These are phyloP conservation scores for Tulasnella sp. DNA, from an alignment of 768 basidiomycete species.

Conservation along the genomic window DNA sequence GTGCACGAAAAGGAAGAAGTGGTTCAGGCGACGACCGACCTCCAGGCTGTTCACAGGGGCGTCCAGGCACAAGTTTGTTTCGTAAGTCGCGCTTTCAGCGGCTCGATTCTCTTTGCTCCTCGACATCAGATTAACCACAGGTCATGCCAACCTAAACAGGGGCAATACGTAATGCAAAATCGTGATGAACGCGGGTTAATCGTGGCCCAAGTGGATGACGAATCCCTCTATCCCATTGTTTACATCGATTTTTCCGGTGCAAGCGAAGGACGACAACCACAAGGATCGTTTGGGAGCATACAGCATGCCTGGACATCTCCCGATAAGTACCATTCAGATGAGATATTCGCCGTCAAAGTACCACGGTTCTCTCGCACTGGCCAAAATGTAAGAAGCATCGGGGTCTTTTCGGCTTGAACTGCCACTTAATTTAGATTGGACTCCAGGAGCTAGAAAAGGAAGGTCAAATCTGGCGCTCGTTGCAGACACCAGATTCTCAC, in stretches of 20 bases:
- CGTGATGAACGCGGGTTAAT: background rate
- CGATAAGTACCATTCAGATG: background rate
- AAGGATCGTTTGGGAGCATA: background rate
- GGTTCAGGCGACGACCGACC: no score
- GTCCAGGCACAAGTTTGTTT: no score
- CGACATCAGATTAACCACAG: no score
- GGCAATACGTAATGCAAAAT: background rate
- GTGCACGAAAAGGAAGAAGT: no score
- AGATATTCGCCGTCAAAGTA: background rate
- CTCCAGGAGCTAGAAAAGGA: background rate
- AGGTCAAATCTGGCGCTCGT: background rate
- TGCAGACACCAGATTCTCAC: background rate
- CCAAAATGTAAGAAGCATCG: background rate
- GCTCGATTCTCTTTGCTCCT: no score
- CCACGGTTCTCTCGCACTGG: background rate
- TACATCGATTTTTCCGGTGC: background rate
- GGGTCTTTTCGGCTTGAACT: background rate
- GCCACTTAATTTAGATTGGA: background rate
- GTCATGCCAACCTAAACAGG: background rate
- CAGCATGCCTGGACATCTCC: background rate
- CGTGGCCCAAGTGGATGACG: background rate
- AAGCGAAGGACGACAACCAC: background rate
- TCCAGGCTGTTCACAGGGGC: no score
- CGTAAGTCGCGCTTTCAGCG: no score
- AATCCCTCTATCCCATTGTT: background rate